Evolutionary conservation across 257 asterid genomes (phyloP), one percentile per base, ranked within the genome.

Genomic region (Nicotiana tabacum): DNA sequence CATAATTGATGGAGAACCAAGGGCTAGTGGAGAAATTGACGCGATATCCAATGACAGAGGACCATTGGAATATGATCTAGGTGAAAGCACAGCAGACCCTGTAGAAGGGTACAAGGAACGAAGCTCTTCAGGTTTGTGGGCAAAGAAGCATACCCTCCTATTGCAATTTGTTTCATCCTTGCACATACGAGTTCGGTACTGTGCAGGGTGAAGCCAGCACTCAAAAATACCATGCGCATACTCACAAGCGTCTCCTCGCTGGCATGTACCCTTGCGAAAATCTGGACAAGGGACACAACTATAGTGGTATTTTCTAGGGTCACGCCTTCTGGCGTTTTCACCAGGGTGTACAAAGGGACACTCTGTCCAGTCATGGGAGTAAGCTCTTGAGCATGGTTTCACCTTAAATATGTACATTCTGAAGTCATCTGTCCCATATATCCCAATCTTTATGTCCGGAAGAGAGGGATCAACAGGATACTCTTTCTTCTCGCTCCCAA

Each of bases 161-260:
- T 60, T 30, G 70, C 91, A 88, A 64, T 65, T 81, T 12, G 86
- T 85, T 83, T 86, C 91, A 69, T 88, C 89, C 78, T 87, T 89
- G 85, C 91, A 89, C 51, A 89, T 66, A 16, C 91, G 87, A 10
- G 91, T 89, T 16, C 90, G 69, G 64, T 86, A 89, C 61, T 87
- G 91, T n/a, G 90, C 88, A 48, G 91, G 91, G 80, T 89, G 91
- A 58, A 86, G 88, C 91, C 91, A 89, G 66, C 88, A 85, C 84
- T 89, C 91, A 78, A 86, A 89, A 43, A 89, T 87, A 18, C 91
- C 91, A 68, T 89, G 91, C 7, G 91, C 90, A 79, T 89, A 89
- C 18, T 89, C 90, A 56, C 91, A 89, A 32, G 86, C 61, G 21
- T 89, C 90, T 56, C 87, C 91, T 46, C 81, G 78, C 16, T 70